phyloP scores from a whole-genome alignment of 208 protist genomes.

The Acanthamoeba royreba region DNA sequence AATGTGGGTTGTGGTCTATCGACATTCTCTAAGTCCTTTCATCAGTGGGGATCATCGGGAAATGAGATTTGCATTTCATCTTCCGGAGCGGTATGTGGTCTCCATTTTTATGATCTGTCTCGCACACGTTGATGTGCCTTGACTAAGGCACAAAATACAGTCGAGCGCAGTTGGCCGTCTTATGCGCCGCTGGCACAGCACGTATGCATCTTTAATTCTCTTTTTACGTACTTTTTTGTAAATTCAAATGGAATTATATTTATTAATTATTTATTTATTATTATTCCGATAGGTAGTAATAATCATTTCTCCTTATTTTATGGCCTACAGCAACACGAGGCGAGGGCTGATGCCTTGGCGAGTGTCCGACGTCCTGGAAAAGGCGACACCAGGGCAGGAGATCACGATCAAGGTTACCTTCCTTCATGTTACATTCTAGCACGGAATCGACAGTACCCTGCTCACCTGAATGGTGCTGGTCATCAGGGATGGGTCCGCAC shows the following conservation, averaged over 20 bases:
- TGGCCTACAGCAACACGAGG: no score
- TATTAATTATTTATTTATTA: not conserved
- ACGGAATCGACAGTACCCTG: not conserved
- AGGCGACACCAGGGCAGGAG: not conserved
- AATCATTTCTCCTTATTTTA: not conserved
- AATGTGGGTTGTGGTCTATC: no score
- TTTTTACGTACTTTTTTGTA: not conserved
- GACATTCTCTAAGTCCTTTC: no score
- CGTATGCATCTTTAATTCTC: not conserved
- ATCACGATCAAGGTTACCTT: not conserved
- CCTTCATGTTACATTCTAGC: not conserved
- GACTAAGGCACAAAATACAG: no score
- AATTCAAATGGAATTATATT: no score
- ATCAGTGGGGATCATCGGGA: no score
- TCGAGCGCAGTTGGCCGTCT: no score
- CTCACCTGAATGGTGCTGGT: not conserved
- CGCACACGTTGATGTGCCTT: not conserved
- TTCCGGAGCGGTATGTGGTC: no score
- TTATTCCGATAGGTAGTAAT: not conserved
- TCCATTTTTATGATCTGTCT: no score
- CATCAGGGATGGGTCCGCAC: conserved; percentile 3
- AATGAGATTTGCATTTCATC: no score
- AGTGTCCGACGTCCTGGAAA: not conserved
- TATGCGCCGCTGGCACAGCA: no score
- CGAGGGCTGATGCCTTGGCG: not conserved